A percentile compares a stretch with the other conserved stretches of the same genome.
These are phyloP conservation scores for Ceratobasidium sp. DNA, from an alignment of 1,284 basidiomycete genomes.

Conservation along the genomic window DNA sequence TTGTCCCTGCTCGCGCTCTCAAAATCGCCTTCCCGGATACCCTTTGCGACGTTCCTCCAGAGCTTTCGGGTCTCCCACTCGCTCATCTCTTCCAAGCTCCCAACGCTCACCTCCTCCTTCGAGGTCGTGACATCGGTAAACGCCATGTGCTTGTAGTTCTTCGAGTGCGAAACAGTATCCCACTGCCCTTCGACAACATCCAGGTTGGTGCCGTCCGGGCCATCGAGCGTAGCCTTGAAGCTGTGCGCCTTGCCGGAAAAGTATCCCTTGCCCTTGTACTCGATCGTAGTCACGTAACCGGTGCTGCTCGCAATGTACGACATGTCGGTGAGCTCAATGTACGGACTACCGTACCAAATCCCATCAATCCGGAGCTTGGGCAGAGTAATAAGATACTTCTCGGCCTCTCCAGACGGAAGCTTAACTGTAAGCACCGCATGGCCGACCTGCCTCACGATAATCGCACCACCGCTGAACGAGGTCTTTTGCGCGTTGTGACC, in stretches of 20 bases:
- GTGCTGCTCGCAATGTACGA: slow-evolving; percentile 86
- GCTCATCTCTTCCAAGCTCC: slow-evolving; percentile 68
- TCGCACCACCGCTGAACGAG: slow-evolving; percentile 70
- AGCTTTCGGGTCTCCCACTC: slow-evolving; percentile 89
- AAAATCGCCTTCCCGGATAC: slow-evolving; percentile 91
- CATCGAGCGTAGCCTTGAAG: slow-evolving; percentile 83
- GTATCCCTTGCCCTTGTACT: slow-evolving; percentile 96
- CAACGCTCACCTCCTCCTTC: slow-evolving; percentile 77
- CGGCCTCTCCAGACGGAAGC: slow-evolving; percentile 66
- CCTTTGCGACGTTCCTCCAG: slow-evolving; percentile 90
- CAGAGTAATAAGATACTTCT: slow-evolving; percentile 91
- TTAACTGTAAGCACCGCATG: slow-evolving; percentile 86
- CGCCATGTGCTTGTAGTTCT: slow-evolving; percentile 57
- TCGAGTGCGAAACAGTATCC: slow-evolving; percentile 74
- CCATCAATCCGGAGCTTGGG: slow-evolving; percentile 77
- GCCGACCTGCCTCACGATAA: slow-evolving; percentile 95
- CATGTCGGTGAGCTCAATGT: slow-evolving; percentile 89
- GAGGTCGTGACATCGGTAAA: slow-evolving; percentile 62
- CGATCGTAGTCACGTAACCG: slow-evolving; percentile 77
- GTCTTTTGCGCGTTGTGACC: slow-evolving; percentile 99
- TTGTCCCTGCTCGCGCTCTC: slow-evolving; percentile 92
- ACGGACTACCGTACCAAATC: slow-evolving; percentile 73
- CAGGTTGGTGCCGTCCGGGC: slow-evolving; percentile 58
- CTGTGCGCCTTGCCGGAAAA: slow-evolving; percentile 93
- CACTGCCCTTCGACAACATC: slow-evolving; percentile 88